Percentiles rank a stretch among this genome's conserved stretches.
Evolutionary conservation across 2,329 filamentous ascomycete species (phyloP).

Genomic region (Xylariaceae sp.): DNA sequence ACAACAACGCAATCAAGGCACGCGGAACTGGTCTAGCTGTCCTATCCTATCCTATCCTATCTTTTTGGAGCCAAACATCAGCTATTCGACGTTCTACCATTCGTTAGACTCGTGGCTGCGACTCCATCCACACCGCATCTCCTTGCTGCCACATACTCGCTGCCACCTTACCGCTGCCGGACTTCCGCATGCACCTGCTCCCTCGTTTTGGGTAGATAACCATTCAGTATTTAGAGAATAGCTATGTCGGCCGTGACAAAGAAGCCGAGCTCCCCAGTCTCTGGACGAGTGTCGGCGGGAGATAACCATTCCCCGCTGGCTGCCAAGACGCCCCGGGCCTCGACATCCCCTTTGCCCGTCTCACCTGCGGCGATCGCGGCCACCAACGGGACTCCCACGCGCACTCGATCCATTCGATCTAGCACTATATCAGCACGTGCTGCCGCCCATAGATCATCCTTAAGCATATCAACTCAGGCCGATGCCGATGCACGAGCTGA

Average conservation of each 20-base stretch:
- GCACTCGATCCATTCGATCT: slow-evolving; percentile 60
- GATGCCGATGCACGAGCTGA: slow-evolving; percentile 75
- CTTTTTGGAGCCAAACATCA: too few species aligned
- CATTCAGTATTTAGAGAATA: slow-evolving; percentile 7
- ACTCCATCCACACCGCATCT: background rate
- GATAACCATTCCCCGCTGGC: slow-evolving; percentile 36
- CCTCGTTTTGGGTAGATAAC: background rate
- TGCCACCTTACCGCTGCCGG: background rate
- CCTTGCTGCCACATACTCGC: background rate
- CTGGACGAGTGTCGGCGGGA: slow-evolving; percentile 40
- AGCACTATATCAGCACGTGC: slow-evolving; percentile 68
- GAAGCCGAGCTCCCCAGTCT: slow-evolving; percentile 46
- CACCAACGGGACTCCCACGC: slow-evolving; percentile 38
- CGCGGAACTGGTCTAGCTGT: background rate
- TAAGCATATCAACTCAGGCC: slow-evolving; percentile 43
- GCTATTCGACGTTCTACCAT: background rate
- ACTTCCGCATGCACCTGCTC: background rate
- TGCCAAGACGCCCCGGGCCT: slow-evolving; percentile 40
- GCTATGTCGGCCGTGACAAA: slow-evolving; percentile 49
- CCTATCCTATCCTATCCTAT: background rate
- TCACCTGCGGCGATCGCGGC: slow-evolving; percentile 30
- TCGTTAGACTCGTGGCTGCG: background rate
- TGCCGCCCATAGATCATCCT: slow-evolving; percentile 54
- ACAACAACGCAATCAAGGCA: background rate
- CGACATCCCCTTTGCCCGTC: slow-evolving; percentile 43